Base-by-base conservation (phyloP, 78 protist genomes). In the Dictyostelium intermedium region DNA sequence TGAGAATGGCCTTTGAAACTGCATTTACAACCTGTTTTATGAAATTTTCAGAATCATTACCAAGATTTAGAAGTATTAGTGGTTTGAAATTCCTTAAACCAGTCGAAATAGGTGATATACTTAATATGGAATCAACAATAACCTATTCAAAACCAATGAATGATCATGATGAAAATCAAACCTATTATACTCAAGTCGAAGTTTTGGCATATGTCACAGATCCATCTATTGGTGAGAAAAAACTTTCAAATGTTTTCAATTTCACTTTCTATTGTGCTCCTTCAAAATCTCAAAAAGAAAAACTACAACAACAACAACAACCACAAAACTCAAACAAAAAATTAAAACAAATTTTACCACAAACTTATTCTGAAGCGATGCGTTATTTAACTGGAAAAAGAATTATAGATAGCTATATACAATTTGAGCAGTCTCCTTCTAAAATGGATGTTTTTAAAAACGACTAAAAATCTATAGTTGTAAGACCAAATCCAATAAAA, bases 361-460 rank as follows among this genome's bases (percentile, higher is more conserved):
- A 92, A 82, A 47, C 91, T 0, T 92, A 92, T 41, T 30, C 85
- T 1, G 96, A 92, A 20, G 96, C 96, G 5, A 92, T 92, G 96
- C 25, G 80, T 37, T 84, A 72, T 39, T 37, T 92, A 18, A 53
- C 83, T 50, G 96, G 96, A 1, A 92, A 79, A 85, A 27, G 96
- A 61, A 72, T 92, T 6, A 80, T 84, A 7, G 91, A 92, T 3
- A 80, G 85, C 61, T 91, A 92, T 9, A 32, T 18, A 8, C 53
- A 82, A 82, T 35, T 14, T 35, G 74, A 56, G 3, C 35, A 30
- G 11, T 18, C 30, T 18, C 66, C 66, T 56, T 56, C 66, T 4
- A 56, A 56, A 56, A 56, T 56, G 66, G 66, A 56, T 56, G 27
- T 56, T 56, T 56, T 56, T 20, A 56, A 56, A 56, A 56, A 56